phyloP scores from a whole-genome alignment of 2,329 filamentous ascomycete species.

The Fusarium algeriense region DNA sequence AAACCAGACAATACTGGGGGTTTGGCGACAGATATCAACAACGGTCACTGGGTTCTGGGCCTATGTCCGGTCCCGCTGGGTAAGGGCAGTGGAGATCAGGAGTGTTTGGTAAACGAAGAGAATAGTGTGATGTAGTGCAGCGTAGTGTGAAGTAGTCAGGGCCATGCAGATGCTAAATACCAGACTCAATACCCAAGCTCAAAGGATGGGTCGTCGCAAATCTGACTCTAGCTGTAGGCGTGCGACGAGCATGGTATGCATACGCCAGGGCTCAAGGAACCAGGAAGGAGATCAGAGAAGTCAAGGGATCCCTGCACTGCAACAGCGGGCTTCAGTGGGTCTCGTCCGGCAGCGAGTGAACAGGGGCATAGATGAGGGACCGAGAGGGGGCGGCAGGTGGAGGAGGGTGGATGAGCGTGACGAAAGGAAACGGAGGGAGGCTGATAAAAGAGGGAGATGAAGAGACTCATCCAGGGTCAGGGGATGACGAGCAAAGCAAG shows the following conservation, averaged over 20 bases:
- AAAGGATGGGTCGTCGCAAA: conserved; percentile 38
- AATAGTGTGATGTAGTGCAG: conserved; percentile 9
- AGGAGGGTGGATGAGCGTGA: conserved; percentile 22
- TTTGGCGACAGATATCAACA: conserved; percentile 38
- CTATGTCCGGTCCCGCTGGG: conserved; percentile 28
- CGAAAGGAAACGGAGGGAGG: conserved; percentile 22
- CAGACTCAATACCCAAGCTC: conserved; percentile 17
- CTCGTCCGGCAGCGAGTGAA: conserved; percentile 38
- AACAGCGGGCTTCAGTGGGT: conserved; percentile 44
- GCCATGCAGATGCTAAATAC: conserved; percentile 42
- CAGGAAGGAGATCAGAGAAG: conserved; percentile 44
- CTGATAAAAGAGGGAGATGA: conserved; percentile 36
- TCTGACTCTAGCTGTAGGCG: conserved; percentile 45
- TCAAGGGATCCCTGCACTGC: conserved; percentile 41
- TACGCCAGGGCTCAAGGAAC: conserved; percentile 41
- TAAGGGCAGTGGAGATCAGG: conserved; percentile 37
- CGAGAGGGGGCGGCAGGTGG: conserved; percentile 17
- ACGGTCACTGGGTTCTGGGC: conserved; percentile 21
- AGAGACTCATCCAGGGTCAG: conserved; percentile 35
- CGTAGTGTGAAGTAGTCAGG: conserved; percentile 24
- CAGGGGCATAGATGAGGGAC: conserved; percentile 29
- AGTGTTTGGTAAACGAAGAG: conserved; percentile 13
- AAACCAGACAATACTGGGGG: conserved; percentile 23
- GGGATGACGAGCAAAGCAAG: conserved; percentile 35
- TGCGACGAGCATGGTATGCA: conserved; percentile 39